Conservation (phyloP, 495 filamentous ascomycete genomes). For the Penicillium chermesinum region DNA sequence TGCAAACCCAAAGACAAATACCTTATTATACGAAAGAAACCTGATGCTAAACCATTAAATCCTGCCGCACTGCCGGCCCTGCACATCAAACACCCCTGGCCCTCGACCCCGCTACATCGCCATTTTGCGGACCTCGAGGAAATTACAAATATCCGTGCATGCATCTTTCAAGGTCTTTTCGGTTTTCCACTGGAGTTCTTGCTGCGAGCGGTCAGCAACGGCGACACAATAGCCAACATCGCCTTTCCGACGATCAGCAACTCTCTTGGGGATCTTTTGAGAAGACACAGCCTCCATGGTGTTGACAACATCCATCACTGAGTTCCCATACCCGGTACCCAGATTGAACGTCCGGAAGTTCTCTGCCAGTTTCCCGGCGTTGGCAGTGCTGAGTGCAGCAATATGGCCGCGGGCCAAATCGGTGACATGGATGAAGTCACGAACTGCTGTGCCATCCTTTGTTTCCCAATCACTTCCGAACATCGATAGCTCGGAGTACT, state of each 20-base stretch:
- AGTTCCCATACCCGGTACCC: conserved; percentile 48
- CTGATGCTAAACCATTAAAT: no score
- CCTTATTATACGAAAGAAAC: no score
- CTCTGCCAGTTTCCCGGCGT: conserved; percentile 31
- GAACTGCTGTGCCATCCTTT: conserved; percentile 54
- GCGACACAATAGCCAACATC: conserved; percentile 78
- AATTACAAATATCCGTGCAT: conserved; percentile 81
- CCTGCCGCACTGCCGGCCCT: no score
- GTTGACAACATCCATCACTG: conserved; percentile 47
- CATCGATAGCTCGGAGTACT: conserved; percentile 48
- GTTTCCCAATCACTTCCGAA: conserved; percentile 63
- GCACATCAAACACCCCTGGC: background rate
- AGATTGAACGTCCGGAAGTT: conserved; percentile 52
- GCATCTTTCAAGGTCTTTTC: conserved; percentile 75
- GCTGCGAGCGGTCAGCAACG: conserved; percentile 73
- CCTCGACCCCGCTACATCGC: conserved; percentile 14
- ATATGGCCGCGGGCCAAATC: conserved; percentile 65
- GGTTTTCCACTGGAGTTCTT: conserved; percentile 88
- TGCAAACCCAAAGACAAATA: no score
- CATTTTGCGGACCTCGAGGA: conserved; percentile 34
- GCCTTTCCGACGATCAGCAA: conserved; percentile 67
- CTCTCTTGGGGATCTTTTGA: conserved; percentile 47
- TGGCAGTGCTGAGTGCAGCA: conserved; percentile 45
- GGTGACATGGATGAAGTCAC: conserved; percentile 57
- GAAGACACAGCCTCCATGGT: conserved; percentile 42